These are phyloP conservation scores for Yamadazyma membranifaciens DNA, from an alignment of 1,139 yeast species.

Conservation along the genomic window DNA sequence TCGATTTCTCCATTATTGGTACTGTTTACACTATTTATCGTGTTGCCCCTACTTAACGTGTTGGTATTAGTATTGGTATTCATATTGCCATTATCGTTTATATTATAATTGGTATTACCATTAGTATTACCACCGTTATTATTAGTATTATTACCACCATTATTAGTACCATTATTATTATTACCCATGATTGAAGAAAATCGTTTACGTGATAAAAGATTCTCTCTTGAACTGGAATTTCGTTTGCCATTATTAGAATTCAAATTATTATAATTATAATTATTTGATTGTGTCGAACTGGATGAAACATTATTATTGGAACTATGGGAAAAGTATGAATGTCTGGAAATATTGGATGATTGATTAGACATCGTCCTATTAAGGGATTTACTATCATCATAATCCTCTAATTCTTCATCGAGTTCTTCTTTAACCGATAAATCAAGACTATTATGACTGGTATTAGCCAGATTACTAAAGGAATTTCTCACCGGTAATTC, in stretches of 20 bases:
- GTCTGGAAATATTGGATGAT: slow-evolving; percentile 19
- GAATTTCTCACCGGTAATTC: slow-evolving; percentile 15
- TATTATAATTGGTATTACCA: neutral
- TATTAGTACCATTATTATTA: neutral
- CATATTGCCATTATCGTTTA: neutral
- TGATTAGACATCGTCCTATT: slow-evolving; percentile 22
- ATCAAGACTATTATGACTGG: slow-evolving; percentile 1
- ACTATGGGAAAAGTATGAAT: slow-evolving; percentile 16
- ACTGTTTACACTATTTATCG: neutral
- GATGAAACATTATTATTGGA: slow-evolving; percentile 9
- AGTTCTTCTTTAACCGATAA: slow-evolving; percentile 20
- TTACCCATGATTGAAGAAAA: slow-evolving; percentile 25
- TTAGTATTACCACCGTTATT: slow-evolving; percentile 1
- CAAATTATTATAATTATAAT: slow-evolving; percentile 7
- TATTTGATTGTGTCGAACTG: slow-evolving; percentile 9
- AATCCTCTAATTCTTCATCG: slow-evolving; percentile 26
- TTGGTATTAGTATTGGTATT: neutral
- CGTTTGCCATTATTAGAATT: slow-evolving; percentile 11
- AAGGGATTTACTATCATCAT: slow-evolving; percentile 17
- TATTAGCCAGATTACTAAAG: neutral
- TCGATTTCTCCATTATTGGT: neutral
- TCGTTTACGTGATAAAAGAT: slow-evolving; percentile 21
- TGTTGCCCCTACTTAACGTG: neutral
- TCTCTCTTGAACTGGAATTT: slow-evolving; percentile 15
- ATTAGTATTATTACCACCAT: neutral